phyloP scores from a whole-genome alignment of 441 rosid genomes.

The Populus hybrid region DNA sequence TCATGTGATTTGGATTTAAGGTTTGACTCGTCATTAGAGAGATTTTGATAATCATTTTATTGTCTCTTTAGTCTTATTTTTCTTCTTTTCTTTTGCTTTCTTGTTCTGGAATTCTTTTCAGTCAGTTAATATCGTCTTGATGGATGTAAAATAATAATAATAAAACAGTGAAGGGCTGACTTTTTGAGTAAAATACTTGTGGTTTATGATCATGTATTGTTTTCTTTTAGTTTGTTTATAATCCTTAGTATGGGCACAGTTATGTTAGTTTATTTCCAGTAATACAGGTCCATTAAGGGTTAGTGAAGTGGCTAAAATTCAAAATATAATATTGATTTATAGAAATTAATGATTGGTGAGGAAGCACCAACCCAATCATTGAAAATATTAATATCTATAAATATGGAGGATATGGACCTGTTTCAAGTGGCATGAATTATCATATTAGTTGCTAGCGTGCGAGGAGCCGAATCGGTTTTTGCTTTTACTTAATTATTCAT shows the following conservation, averaged over 20 bases:
- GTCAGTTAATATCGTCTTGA: neutral
- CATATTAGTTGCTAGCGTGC: neutral
- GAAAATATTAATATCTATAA: neutral
- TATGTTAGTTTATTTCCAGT: neutral
- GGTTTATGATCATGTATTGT: neutral
- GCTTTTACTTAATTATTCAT: neutral
- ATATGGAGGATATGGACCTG: no score
- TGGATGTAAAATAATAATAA: neutral
- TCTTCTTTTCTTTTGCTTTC: neutral
- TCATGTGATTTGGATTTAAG: neutral
- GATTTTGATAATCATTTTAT: neutral
- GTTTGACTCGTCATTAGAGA: neutral
- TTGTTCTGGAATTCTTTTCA: neutral
- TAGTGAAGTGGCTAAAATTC: neutral
- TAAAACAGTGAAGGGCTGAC: neutral
- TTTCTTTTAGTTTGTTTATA: neutral
- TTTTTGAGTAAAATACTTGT: neutral
- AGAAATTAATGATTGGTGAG: neutral
- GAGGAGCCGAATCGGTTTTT: neutral
- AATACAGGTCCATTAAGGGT: neutral
- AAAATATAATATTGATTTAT: no score
- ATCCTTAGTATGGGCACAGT: neutral
- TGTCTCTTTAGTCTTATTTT: neutral
- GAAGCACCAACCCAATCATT: neutral
- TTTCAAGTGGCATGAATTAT: neutral